These are phyloP conservation scores for Linnemannia exigua DNA, from an alignment of 192 early-diverging fungal species.

Conservation along the genomic window DNA sequence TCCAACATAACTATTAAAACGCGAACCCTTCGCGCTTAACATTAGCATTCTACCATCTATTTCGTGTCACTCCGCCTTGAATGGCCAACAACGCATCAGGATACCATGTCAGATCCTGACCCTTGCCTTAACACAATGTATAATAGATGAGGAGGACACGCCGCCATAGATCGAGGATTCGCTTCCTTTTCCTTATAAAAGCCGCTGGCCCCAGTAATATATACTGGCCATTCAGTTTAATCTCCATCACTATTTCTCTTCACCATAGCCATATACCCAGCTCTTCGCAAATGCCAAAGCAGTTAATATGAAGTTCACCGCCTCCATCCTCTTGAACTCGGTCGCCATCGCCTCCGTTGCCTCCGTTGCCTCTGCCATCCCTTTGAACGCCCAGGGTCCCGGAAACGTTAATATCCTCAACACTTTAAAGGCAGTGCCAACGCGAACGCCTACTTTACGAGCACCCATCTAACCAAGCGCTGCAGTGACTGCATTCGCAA, in stretches of 20 bases:
- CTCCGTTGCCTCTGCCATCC: constrained; percentile 10
- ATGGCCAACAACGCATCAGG: neutral
- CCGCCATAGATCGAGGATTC: neutral
- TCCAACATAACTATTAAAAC: too few species aligned
- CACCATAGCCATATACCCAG: neutral
- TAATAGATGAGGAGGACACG: neutral
- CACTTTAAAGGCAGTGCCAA: constrained; percentile 1
- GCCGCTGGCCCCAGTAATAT: too few species aligned
- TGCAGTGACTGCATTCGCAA: neutral
- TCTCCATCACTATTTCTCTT: too few species aligned
- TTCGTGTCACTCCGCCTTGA: neutral
- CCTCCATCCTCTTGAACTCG: constrained; percentile 31
- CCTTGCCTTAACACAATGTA: neutral
- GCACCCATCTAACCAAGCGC: constrained; percentile 5
- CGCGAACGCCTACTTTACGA: neutral
- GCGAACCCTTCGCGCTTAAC: neutral
- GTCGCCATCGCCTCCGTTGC: constrained; percentile 27
- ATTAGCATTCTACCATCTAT: neutral
- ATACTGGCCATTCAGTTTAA: neutral
- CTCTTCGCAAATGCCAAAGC: neutral
- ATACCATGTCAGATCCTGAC: neutral
- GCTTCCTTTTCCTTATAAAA: neutral
- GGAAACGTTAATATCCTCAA: neutral
- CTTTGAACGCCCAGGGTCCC: neutral
- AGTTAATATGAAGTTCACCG: constrained; percentile 24